Percentiles rank a stretch among this genome's conserved stretches.
Conservation (phyloP, 257 asterid species). For the Solanum neorickii region DNA sequence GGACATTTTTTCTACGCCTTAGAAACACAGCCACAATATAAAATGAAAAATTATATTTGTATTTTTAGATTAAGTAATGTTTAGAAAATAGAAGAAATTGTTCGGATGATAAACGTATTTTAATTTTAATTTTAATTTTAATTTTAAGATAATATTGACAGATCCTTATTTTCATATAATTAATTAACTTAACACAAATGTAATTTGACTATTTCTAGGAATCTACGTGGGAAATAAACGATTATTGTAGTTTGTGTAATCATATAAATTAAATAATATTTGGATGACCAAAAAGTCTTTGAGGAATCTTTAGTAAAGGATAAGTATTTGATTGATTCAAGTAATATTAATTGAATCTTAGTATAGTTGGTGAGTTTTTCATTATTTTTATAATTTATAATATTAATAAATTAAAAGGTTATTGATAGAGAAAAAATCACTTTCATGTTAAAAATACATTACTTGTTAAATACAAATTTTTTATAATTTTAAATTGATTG, state of each 20-base stretch:
- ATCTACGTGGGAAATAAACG: background rate
- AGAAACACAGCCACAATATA: background rate
- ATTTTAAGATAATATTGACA: background rate
- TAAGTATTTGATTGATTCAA: background rate
- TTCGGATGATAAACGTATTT: background rate
- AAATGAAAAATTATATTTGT: background rate
- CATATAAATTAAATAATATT: background rate
- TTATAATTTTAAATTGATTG: background rate
- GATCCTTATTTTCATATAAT: background rate
- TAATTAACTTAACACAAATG: background rate
- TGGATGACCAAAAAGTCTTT: background rate
- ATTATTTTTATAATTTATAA: background rate
- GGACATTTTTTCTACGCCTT: background rate
- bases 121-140: background rate
- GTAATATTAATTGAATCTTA: background rate
- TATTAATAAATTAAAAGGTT: background rate
- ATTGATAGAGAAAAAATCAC: no score
- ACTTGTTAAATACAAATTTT: background rate
- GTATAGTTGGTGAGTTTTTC: background rate
- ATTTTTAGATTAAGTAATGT: background rate
- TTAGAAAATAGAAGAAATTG: rapidly evolving
- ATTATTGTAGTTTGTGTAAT: background rate
- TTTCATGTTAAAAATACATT: background rate
- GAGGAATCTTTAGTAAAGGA: background rate
- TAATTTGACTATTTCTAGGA: background rate